Conservation (phyloP, 495 filamentous ascomycete species). For the Peziza echinospora region DNA sequence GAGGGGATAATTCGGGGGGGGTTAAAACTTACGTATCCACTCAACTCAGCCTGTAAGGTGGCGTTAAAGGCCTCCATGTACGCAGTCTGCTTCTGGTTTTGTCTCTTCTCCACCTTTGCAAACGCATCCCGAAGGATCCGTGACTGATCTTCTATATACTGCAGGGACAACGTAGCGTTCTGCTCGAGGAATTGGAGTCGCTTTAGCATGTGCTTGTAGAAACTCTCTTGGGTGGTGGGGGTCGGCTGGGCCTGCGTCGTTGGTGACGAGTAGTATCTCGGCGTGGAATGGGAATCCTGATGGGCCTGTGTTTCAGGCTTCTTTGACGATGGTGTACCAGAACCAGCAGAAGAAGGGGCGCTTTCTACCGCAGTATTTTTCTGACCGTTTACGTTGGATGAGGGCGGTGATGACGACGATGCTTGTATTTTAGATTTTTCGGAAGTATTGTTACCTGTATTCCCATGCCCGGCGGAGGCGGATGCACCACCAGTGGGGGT, state of each 20-base stretch:
- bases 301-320: too few relatives aligned
- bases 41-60: slow-evolving; percentile 70
- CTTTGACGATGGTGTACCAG: too few relatives aligned
- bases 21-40: slow-evolving; percentile 31
- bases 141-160: slow-evolving; percentile 94
- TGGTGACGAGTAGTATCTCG: neutral
- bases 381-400: too few relatives aligned
- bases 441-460: too few relatives aligned
- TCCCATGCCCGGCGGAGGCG: too few relatives aligned
- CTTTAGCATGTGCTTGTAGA: slow-evolving; percentile 92
- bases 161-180: slow-evolving; percentile 76
- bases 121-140: slow-evolving; percentile 79
- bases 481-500: too few relatives aligned
- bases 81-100: slow-evolving; percentile 55
- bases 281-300: too few relatives aligned
- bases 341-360: too few relatives aligned
- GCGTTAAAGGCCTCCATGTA: slow-evolving; percentile 70
- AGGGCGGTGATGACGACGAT: too few relatives aligned
- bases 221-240: slow-evolving; percentile 83
- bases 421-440: too few relatives aligned
- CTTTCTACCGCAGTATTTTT: too few relatives aligned
- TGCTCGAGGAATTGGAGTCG: slow-evolving; percentile 75
- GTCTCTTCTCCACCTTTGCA: slow-evolving; percentile 68
- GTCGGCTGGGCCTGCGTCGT: slow-evolving; percentile 32
- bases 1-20: neutral